Evolutionary conservation across 2,329 filamentous ascomycete genomes (phyloP), one percentile per base, ranked within the genome.

Genomic region (Emericellopsis atlantica): DNA sequence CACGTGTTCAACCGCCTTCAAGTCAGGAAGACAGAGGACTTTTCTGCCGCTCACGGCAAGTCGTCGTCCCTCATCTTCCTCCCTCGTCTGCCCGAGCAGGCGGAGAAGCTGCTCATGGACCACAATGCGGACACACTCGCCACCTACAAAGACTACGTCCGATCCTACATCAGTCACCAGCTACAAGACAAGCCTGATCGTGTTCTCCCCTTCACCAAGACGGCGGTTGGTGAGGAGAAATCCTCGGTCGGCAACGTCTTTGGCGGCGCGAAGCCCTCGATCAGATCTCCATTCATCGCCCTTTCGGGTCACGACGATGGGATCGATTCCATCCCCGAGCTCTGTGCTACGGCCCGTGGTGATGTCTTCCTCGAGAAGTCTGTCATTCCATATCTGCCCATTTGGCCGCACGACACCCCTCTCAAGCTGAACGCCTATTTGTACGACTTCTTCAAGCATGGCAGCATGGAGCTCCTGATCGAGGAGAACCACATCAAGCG

Each of bases 371-470:
- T 90, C 0, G 84, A 90, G 50, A 73, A 84, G 51, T 71, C 79
- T 0, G 78, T 81, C 2, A 75, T 90, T 21, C 84, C 84, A 0
- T 74, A 82, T 52, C 67, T 88, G 5, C 67, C 69, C 5, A 59
- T 85, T 10, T 72, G 72, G 48, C 73, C 75, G 0, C 62, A 76
- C 22, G 73, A 81, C 40, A 64, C 67, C 3, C 44, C 8, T 54
- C 57, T 11, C 72, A 23, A 71, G 0, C 65, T 78, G 44, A 85
- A 85, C 47, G 76, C 78, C 0, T 84, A 84, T 51, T 60, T 89
- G 1, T 76, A 81, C 44, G 81, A 89, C 55, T 90, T 88, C 58
- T 88, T 76, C 67, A 83, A 77, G 56, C 79, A 89, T 49, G 83
- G 82, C 4, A 74, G 81, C 51, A 55, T 79, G 18, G 54, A 65